Conservation (phyloP, 2,329 filamentous ascomycete species). For the Diaporthe capsici region DNA sequence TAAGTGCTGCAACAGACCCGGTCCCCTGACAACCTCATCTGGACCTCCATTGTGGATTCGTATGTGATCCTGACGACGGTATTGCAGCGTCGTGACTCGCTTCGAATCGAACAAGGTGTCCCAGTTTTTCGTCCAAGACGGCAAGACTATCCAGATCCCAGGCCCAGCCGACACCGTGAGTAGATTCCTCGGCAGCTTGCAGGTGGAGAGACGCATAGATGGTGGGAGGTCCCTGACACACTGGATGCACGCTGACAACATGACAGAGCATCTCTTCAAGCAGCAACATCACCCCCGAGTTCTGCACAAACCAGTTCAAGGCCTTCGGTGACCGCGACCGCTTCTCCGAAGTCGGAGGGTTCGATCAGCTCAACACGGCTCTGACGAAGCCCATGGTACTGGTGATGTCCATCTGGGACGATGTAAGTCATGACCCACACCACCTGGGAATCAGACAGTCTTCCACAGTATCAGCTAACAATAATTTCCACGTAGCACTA, state of each 20-base stretch:
- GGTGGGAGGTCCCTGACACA: not conserved
- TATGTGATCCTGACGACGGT: constrained; percentile 48
- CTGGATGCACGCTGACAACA: not conserved
- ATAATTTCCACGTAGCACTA: constrained; percentile 55
- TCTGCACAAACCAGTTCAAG: constrained; percentile 67
- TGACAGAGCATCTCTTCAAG: constrained; percentile 46
- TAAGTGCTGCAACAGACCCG: constrained; percentile 69
- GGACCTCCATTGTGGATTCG: too few relatives aligned
- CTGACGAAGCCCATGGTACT: constrained; percentile 72
- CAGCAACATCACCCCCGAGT: constrained; percentile 65
- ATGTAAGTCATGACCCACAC: constrained; percentile 47
- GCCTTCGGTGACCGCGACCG: constrained; percentile 66
- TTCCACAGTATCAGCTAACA: not conserved
- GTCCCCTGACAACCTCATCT: not conserved
- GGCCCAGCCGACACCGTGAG: constrained; percentile 52
- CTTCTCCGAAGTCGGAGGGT: constrained; percentile 68
- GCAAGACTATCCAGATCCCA: constrained; percentile 62
- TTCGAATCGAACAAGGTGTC: constrained; percentile 66
- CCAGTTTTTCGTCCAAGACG: constrained; percentile 72
- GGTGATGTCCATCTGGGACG: constrained; percentile 73
- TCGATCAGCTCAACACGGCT: constrained; percentile 65
- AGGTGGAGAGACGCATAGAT: not conserved
- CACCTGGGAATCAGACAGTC: not conserved
- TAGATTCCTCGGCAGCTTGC: not conserved
- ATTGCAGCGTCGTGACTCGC: constrained; percentile 23